Conservation (phyloP, 441 rosid genomes). For the Eruca vesicaria region DNA sequence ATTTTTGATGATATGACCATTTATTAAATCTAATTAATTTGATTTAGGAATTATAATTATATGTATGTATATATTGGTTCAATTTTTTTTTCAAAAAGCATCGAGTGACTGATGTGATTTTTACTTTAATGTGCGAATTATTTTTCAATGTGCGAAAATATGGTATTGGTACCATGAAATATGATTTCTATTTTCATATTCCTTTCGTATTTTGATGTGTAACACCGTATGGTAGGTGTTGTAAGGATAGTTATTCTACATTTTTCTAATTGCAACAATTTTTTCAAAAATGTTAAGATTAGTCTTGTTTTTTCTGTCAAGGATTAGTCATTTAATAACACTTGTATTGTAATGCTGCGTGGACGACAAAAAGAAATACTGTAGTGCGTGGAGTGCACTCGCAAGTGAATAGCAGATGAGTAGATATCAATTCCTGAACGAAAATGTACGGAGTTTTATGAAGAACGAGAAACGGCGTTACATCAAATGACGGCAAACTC, state of each 20-base stretch:
- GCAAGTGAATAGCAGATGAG: conserved; percentile 14
- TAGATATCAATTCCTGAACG: not conserved
- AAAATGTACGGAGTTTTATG: conserved; percentile 32
- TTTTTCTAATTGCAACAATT: not conserved
- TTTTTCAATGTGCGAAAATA: conserved; percentile 26
- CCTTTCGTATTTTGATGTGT: not conserved
- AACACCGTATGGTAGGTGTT: not conserved
- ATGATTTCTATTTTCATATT: conserved; percentile 25
- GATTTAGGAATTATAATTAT: not conserved
- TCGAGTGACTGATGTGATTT: conserved; percentile 37
- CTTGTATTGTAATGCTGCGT: too few relatives aligned
- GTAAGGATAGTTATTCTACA: not conserved
- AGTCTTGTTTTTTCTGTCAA: too few relatives aligned
- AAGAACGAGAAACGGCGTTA: conserved; percentile 38
- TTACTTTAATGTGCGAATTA: conserved; percentile 24
- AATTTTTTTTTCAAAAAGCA: conserved; percentile 16
- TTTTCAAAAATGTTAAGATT: not conserved
- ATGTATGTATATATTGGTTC: not conserved
- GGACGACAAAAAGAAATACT: not conserved
- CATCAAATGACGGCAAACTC: conserved; percentile 39
- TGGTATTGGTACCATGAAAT: conserved; percentile 37
- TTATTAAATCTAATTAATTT: conserved; percentile 19
- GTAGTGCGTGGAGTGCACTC: not conserved
- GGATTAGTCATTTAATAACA: not conserved
- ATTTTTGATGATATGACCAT: conserved; percentile 28